These are phyloP conservation scores for Phytophthora kernoviae DNA, from an alignment of 352 stramenopile species.

Conservation along the genomic window DNA sequence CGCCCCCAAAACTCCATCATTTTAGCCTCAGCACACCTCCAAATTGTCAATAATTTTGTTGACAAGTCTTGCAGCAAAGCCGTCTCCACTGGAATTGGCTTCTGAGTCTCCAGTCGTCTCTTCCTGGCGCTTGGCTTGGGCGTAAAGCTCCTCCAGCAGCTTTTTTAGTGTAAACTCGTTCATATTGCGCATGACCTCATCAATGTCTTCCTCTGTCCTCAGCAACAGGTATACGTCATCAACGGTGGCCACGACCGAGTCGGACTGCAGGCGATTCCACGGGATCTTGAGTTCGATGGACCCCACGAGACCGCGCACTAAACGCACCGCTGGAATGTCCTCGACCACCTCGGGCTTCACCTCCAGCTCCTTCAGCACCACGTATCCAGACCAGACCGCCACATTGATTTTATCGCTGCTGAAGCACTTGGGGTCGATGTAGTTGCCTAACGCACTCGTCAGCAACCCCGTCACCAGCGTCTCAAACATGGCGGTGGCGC, in stretches of 20 bases:
- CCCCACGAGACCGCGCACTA: slow-evolving; percentile 81
- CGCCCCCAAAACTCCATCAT: neutral
- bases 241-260: slow-evolving; percentile 87
- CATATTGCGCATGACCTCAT: slow-evolving; percentile 74
- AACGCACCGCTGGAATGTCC: slow-evolving; percentile 59
- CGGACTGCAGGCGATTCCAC: slow-evolving; percentile 88
- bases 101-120: slow-evolving; percentile 37
- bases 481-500: slow-evolving; percentile 75
- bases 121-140: slow-evolving; percentile 66
- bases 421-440: slow-evolving; percentile 89
- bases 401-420: slow-evolving; percentile 90
- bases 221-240: slow-evolving; percentile 88
- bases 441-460: slow-evolving; percentile 85
- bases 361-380: slow-evolving; percentile 83
- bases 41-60: slow-evolving; percentile 93
- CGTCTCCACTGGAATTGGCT: slow-evolving; percentile 39
- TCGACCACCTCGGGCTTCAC: slow-evolving; percentile 78
- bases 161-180: slow-evolving; percentile 85
- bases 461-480: slow-evolving; percentile 85
- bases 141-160: slow-evolving; percentile 81
- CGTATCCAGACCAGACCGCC: slow-evolving; percentile 85
- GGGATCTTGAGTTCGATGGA: slow-evolving; percentile 91
- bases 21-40: slow-evolving; percentile 43
- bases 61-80: slow-evolving; percentile 75
- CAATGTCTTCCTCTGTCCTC: slow-evolving; percentile 80